Conservation (phyloP, 2,329 filamentous ascomycete species). For the Pestalotiopsis sp. region DNA sequence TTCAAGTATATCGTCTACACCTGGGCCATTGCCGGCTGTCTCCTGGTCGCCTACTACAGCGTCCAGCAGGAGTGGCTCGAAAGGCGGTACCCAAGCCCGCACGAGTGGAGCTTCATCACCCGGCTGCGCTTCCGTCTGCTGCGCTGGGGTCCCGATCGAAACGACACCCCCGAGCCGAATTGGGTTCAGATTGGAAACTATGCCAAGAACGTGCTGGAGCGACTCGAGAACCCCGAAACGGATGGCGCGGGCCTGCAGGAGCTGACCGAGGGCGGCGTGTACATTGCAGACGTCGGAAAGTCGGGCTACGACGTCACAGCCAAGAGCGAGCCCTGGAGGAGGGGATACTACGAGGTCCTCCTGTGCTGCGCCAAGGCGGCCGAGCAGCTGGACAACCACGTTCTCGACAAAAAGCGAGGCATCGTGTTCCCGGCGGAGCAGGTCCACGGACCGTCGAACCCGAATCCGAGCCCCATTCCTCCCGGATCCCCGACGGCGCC, state of each 20-base stretch:
- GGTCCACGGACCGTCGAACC: slow-evolving; percentile 83
- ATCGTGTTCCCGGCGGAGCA: slow-evolving; percentile 73
- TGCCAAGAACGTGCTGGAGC: slow-evolving; percentile 60
- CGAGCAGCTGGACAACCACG: slow-evolving; percentile 80
- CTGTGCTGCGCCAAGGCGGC: slow-evolving; percentile 77
- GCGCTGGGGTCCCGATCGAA: slow-evolving; percentile 58
- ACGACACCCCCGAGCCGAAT: slow-evolving; percentile 58
- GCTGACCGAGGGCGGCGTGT: slow-evolving; percentile 54
- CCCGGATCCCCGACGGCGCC: slow-evolving; percentile 65
- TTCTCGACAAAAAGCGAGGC: slow-evolving; percentile 68
- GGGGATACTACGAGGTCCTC: slow-evolving; percentile 82
- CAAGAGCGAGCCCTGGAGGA: slow-evolving; percentile 82
- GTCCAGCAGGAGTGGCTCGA: slow-evolving; percentile 77
- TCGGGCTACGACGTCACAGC: slow-evolving; percentile 67
- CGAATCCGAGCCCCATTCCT: slow-evolving; percentile 73
- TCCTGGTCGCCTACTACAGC: slow-evolving; percentile 64
- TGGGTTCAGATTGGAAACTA: slow-evolving; percentile 70
- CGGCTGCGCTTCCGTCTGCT: slow-evolving; percentile 70
- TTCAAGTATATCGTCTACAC: slow-evolving; percentile 68
- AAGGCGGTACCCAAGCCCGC: slow-evolving; percentile 76
- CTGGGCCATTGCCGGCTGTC: slow-evolving; percentile 64
- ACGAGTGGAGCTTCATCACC: slow-evolving; percentile 77
- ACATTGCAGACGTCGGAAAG: slow-evolving; percentile 57
- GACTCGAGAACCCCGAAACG: slow-evolving; percentile 68
- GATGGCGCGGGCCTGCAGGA: slow-evolving; percentile 70